Evolutionary conservation across 371 early-diverging fungal species (phyloP).

Genomic region (Mortierella sp.): DNA sequence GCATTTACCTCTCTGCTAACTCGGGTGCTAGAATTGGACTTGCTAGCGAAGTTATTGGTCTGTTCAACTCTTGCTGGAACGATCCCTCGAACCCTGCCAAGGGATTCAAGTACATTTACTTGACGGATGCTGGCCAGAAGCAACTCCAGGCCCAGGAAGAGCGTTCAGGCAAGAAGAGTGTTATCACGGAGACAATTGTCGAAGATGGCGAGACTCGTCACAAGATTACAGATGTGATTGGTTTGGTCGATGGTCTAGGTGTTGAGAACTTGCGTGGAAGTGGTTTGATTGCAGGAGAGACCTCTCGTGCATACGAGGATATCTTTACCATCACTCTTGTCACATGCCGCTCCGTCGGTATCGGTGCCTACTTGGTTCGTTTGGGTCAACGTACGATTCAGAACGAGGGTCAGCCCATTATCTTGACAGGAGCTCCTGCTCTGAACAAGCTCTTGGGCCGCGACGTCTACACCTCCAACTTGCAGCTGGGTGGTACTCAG

Average conservation of each 20-base stretch:
- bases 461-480: conserved; percentile 97
- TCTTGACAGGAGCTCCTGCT: conserved; percentile 98
- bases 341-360: conserved; percentile 97
- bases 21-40: conserved; percentile 99
- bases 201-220: conserved; percentile 83
- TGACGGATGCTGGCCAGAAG: conserved; percentile 79
- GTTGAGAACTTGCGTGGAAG: conserved; percentile 99
- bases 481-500: conserved; percentile 98
- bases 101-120: conserved; percentile 94
- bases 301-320: conserved; percentile 94
- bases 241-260: conserved; percentile 91
- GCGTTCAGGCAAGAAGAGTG: conserved; percentile 66
- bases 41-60: conserved; percentile 89
- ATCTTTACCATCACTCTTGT: conserved; percentile 98
- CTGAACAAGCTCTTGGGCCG: conserved; percentile 99
- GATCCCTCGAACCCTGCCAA: conserved; percentile 81
- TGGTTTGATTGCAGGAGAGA: conserved; percentile 99
- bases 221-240: conserved; percentile 92
- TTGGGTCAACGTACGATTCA: conserved; percentile 98
- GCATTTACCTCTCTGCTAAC: conserved; percentile 98
- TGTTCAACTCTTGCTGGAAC: conserved; percentile 91
- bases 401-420: conserved; percentile 97
- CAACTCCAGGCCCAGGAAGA: conserved; percentile 60
- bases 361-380: conserved; percentile 99
- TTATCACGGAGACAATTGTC: conserved; percentile 73